Percentiles rank a stretch among this genome's conserved stretches.
These are phyloP conservation scores for Monascus purpureus DNA, from an alignment of 495 filamentous ascomycete genomes.

Conservation along the genomic window DNA sequence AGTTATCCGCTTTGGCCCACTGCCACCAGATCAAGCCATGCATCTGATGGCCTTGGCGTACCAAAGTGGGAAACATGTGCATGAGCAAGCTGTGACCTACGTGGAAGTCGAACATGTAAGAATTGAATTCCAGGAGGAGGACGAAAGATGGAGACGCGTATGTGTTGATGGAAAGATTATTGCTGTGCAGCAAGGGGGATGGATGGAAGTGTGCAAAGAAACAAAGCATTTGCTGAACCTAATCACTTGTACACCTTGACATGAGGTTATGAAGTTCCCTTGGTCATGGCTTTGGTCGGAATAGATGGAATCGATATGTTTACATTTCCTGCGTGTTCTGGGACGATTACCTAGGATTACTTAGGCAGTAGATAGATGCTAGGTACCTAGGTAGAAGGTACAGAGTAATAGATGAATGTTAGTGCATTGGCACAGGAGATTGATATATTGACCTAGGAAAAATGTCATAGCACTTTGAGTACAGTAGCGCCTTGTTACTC, in stretches of 20 bases:
- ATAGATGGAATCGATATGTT: constrained; percentile 6
- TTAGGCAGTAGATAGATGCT: too few relatives aligned
- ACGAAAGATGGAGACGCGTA: constrained; percentile 62
- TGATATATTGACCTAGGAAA: too few relatives aligned
- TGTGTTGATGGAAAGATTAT: constrained; percentile 86
- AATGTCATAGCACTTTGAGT: too few relatives aligned
- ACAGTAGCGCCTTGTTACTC: too few relatives aligned
- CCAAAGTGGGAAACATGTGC: constrained; percentile 55
- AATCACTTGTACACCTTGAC: not conserved
- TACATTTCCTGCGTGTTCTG: not conserved
- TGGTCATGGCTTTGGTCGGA: too few relatives aligned
- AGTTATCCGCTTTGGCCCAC: constrained; percentile 58
- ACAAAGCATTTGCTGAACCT: constrained; percentile 12
- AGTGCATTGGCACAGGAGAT: not conserved
- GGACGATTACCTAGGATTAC: too few relatives aligned
- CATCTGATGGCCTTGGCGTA: constrained; percentile 66
- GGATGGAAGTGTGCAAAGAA: constrained; percentile 47
- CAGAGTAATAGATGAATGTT: not conserved
- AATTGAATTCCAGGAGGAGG: constrained; percentile 49
- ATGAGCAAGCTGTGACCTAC: constrained; percentile 48
- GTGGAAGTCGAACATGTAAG: constrained; percentile 44
- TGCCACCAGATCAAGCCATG: constrained; percentile 50
- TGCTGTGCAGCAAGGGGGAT: constrained; percentile 51
- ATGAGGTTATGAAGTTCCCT: too few relatives aligned
- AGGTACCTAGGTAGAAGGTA: not conserved